A percentile compares a stretch with the other conserved stretches of the same genome.
Evolutionary conservation across 768 basidiomycete species (phyloP).

Genomic region (Cystofilobasidium bisporidii): DNA sequence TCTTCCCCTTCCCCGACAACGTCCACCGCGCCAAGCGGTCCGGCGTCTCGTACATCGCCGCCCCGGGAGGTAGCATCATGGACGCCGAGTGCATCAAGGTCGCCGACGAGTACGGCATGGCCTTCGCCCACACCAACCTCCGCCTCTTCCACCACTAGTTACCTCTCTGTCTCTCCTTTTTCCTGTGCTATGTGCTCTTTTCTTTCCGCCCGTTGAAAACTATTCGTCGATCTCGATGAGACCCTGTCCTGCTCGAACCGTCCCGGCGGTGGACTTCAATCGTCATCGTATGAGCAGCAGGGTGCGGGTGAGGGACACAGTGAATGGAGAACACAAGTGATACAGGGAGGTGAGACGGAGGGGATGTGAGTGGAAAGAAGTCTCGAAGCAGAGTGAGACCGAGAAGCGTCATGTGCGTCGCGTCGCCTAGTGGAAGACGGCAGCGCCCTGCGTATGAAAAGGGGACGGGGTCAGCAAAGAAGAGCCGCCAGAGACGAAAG

Average conservation of each 20-base stretch:
- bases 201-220: neutral
- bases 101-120: constrained; percentile 82
- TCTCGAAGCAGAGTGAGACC: too few species aligned
- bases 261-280: too few species aligned
- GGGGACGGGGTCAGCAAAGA: too few species aligned
- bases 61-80: constrained; percentile 84
- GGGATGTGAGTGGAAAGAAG: too few species aligned
- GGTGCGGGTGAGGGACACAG: too few species aligned
- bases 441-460: neutral
- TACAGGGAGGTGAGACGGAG: too few species aligned
- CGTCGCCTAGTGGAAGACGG: neutral
- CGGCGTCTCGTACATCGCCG: constrained; percentile 84
- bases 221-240: too few species aligned
- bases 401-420: too few species aligned
- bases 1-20: constrained; percentile 99
- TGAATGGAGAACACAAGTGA: too few species aligned
- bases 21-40: constrained; percentile 86
- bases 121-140: constrained; percentile 69
- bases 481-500: too few species aligned
- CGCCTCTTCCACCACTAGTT: constrained; percentile 28
- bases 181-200: neutral
- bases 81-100: constrained; percentile 92
- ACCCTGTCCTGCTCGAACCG: too few species aligned
- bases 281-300: too few species aligned
- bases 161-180: neutral